Evolutionary conservation across 2,329 filamentous ascomycete genomes (phyloP).

Genomic region (Didymella exigua): DNA sequence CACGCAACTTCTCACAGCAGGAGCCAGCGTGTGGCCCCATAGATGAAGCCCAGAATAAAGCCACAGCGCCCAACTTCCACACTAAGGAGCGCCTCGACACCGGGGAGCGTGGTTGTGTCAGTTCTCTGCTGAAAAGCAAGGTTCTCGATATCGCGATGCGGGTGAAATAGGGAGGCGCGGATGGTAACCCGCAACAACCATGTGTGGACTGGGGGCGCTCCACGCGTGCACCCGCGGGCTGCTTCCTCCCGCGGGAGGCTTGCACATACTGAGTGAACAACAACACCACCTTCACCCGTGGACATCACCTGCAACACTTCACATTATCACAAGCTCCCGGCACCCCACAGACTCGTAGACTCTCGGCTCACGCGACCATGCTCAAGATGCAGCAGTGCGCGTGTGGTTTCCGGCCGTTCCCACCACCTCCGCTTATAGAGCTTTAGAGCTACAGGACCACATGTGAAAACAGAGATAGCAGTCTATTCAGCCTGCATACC

Average conservation of each 20-base stretch:
- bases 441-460: background rate
- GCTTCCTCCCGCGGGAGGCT: conserved; percentile 15
- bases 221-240: conserved; percentile 8
- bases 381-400: background rate
- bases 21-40: conserved; percentile 13
- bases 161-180: conserved; percentile 15
- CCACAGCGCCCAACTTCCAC: conserved; percentile 14
- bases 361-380: background rate
- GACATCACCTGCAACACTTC: background rate
- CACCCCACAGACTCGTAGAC: background rate
- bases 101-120: conserved; percentile 1
- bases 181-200: background rate
- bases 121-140: background rate
- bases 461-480: background rate
- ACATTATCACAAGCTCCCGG: background rate
- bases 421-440: background rate
- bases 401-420: background rate
- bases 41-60: conserved; percentile 8
- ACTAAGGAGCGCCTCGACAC: conserved; percentile 7
- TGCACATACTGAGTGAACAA: background rate
- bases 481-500: background rate
- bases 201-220: background rate
- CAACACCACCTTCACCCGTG: background rate
- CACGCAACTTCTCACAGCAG: conserved; percentile 5
- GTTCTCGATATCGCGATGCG: conserved; percentile 6